Evolutionary conservation across 495 filamentous ascomycete species (phyloP), one percentile per base, ranked within the genome.

Genomic region (Ramalina peruviana): DNA sequence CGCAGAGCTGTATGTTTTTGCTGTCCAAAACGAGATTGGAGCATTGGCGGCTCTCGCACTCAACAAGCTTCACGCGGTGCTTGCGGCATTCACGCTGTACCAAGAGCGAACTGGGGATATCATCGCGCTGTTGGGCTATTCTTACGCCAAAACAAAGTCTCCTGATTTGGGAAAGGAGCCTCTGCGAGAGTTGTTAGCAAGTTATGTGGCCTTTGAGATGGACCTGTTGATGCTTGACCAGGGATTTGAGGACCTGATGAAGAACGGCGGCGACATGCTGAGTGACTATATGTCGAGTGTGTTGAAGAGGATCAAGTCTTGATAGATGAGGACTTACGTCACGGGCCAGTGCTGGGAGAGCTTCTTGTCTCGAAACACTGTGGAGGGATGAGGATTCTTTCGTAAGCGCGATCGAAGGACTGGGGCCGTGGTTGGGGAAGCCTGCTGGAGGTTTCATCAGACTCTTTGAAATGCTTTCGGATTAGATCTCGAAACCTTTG

Each of bases 1-100:
- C 51, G 62, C 57, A 3, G 30, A 42, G 16, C 56, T 71, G n/a
- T 70, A 69, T 39, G 50, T 65, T 3, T 50, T 70, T 27, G 65
- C 63, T 1, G 61, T 67, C 19, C 57, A 56, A 36, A 67, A 65
- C 46, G 46, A 54, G 3, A 65, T 69, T 15, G 44, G 60, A 16
- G 1, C 30, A 1, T 56, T 71, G 21, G 47, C 51, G 21, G 15
- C 47, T 1, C 44, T 69, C 1, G 58, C 65, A 6, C 54, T 67
- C 3, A 46, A 50, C 10, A 65, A 69, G 48, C 50, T 71, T 6
- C 42, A 60, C 6, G 26, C 43, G 27, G 67, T 61, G 12, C 57
- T 70, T n/a, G 47, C 17, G n/a, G 36, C 40, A 4, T 69, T 67
- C 50, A 61, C 44, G 3, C 51, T 68, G 15, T 60, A 56, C 46